phyloP scores from a whole-genome alignment of 2,329 filamentous ascomycete genomes.

The Ophidiomyces ophidiicola region DNA sequence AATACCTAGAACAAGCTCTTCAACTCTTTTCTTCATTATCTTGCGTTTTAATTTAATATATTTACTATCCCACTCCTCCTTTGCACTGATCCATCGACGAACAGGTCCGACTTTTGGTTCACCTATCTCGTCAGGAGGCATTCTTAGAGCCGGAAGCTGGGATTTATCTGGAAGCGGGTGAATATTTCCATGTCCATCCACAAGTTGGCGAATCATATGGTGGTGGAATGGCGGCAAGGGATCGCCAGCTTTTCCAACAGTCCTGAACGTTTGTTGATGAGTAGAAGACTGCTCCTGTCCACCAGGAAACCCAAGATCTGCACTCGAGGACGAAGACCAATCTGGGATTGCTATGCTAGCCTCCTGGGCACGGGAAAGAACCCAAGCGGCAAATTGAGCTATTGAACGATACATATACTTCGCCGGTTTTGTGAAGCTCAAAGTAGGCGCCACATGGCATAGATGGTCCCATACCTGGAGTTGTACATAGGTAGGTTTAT shows the following conservation, averaged over 20 bases:
- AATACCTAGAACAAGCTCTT: slow-evolving; percentile 61
- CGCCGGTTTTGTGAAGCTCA: slow-evolving; percentile 92
- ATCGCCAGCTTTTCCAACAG: slow-evolving; percentile 79
- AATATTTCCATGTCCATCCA: slow-evolving; percentile 65
- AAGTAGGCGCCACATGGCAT: slow-evolving; percentile 79
- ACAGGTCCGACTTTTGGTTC: slow-evolving; percentile 69
- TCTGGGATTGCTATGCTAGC: slow-evolving; percentile 68
- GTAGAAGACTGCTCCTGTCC: background rate
- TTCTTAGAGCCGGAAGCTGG: slow-evolving; percentile 54
- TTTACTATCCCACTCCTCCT: slow-evolving; percentile 58
- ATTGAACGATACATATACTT: slow-evolving; percentile 93
- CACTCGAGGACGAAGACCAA: slow-evolving; percentile 24
- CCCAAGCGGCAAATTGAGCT: slow-evolving; percentile 89
- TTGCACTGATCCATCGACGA: slow-evolving; percentile 68
- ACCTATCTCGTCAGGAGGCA: slow-evolving; percentile 56
- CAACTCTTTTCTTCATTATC: slow-evolving; percentile 60
- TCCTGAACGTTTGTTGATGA: slow-evolving; percentile 12
- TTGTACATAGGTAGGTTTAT: slow-evolving; percentile 78
- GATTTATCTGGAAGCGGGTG: slow-evolving; percentile 52
- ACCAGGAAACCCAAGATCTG: background rate
- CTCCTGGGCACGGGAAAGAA: slow-evolving; percentile 68
- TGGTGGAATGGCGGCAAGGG: slow-evolving; percentile 64
- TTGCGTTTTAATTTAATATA: slow-evolving; percentile 58
- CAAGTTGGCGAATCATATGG: slow-evolving; percentile 84
- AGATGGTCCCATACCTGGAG: slow-evolving; percentile 93